Conservation (phyloP, 2,329 filamentous ascomycete species). For the Calonectria leucothoes region DNA sequence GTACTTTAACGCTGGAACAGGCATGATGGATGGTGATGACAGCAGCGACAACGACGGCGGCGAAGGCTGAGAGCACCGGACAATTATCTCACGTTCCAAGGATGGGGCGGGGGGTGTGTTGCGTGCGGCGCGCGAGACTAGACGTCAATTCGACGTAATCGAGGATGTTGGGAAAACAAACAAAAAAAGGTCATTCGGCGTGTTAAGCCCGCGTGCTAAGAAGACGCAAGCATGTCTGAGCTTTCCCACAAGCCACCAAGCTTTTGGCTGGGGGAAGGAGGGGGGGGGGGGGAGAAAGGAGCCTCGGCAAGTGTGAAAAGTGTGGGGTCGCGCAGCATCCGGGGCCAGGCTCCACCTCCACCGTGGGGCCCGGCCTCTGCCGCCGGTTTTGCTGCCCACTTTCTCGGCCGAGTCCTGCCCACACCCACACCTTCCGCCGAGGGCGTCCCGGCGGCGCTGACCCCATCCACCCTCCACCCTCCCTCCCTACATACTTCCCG, state of each 20-base stretch:
- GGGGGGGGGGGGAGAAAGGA: background rate
- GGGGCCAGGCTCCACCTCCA: slow-evolving; percentile 19
- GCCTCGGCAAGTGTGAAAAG: slow-evolving; percentile 37
- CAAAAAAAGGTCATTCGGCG: background rate
- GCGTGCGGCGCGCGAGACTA: background rate
- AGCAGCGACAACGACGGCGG: background rate
- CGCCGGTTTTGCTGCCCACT: slow-evolving; percentile 4
- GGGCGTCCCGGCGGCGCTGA: background rate
- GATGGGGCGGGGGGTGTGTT: background rate
- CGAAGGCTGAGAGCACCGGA: background rate
- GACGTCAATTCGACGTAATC: background rate
- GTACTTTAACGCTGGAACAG: slow-evolving; percentile 78
- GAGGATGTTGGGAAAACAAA: background rate
- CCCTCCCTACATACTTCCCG: background rate
- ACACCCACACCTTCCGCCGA: slow-evolving; percentile 9
- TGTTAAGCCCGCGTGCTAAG: background rate
- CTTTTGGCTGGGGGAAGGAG: background rate
- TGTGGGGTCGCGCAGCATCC: slow-evolving; percentile 22
- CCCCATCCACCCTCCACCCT: background rate
- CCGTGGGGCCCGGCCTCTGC: background rate
- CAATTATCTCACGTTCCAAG: background rate
- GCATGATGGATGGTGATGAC: no score
- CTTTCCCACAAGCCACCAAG: slow-evolving; percentile 2
- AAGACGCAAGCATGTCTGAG: background rate
- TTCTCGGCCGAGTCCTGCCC: slow-evolving; percentile 35